These are phyloP conservation scores for Alternaria sp. DNA, from an alignment of 2,329 filamentous ascomycete genomes.

Conservation along the genomic window DNA sequence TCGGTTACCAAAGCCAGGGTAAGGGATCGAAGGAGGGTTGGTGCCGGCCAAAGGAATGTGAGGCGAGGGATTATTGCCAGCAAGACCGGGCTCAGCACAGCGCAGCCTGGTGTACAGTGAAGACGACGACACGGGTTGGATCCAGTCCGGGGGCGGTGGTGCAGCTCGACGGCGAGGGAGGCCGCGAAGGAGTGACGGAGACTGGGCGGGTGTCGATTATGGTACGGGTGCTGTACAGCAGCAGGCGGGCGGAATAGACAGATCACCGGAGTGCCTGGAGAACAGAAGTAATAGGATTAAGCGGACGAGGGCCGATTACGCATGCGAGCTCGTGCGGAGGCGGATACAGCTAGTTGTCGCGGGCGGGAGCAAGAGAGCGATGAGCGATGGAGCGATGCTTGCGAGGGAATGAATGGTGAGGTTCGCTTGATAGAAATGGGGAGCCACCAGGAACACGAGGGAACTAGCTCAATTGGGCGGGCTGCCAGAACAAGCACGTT, in stretches of 20 bases:
- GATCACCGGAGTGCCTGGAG: slow-evolving; percentile 44
- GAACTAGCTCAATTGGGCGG: slow-evolving; percentile 11
- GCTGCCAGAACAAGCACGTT: slow-evolving; percentile 21
- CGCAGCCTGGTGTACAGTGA: slow-evolving; percentile 31
- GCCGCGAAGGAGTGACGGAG: slow-evolving; percentile 38
- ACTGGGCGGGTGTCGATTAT: slow-evolving; percentile 33
- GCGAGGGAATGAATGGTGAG: not conserved
- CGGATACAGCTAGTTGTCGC: slow-evolving; percentile 17
- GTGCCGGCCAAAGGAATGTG: slow-evolving; percentile 52
- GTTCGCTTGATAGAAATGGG: slow-evolving; percentile 26
- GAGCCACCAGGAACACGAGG: slow-evolving; percentile 18
- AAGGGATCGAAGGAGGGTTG: slow-evolving; percentile 43
- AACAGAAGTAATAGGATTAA: slow-evolving; percentile 48
- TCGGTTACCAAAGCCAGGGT: slow-evolving; percentile 49
- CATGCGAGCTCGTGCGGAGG: slow-evolving; percentile 34
- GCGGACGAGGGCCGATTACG: slow-evolving; percentile 36
- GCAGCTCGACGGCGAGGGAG: slow-evolving; percentile 11
- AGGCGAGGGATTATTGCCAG: slow-evolving; percentile 42
- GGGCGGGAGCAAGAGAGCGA: slow-evolving; percentile 12
- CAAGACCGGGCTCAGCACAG: slow-evolving; percentile 38
- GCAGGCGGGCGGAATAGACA: slow-evolving; percentile 47
- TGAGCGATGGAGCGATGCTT: slow-evolving; percentile 1
- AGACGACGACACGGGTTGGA: slow-evolving; percentile 23
- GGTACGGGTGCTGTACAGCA: slow-evolving; percentile 32
- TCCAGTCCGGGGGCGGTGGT: slow-evolving; percentile 35